A percentile compares a stretch with the other conserved stretches of the same genome.
Conservation (phyloP, 2,329 filamentous ascomycete genomes). For the Penicillium glabrum region DNA sequence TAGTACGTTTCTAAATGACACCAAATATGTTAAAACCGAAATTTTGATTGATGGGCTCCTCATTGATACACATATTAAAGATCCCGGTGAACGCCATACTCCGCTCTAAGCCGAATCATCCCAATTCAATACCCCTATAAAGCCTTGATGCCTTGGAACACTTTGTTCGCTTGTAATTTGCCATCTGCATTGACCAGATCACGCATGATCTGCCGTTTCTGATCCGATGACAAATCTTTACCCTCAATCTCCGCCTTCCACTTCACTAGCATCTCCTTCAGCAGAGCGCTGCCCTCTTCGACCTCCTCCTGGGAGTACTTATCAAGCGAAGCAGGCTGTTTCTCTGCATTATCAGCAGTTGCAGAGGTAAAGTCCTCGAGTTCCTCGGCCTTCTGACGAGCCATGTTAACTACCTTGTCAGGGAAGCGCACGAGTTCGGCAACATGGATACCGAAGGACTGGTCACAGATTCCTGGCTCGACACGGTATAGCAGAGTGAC, state of each 20-base stretch:
- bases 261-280: constrained; percentile 77
- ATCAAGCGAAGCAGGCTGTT: constrained; percentile 37
- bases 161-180: constrained; percentile 59
- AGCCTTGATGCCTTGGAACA: constrained; percentile 50
- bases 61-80: background rate
- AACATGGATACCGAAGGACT: constrained; percentile 97
- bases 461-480: constrained; percentile 90
- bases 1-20: background rate
- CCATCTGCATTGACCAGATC: constrained; percentile 75
- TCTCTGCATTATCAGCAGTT: constrained; percentile 24
- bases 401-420: constrained; percentile 97
- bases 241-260: constrained; percentile 79
- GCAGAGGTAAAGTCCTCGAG: constrained; percentile 76
- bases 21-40: background rate
- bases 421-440: constrained; percentile 96
- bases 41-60: background rate
- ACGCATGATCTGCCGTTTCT: constrained; percentile 76
- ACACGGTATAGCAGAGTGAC: constrained; percentile 97
- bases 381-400: constrained; percentile 97
- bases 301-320: constrained; percentile 79
- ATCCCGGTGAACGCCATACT: constrained; percentile 13
- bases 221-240: constrained; percentile 61
- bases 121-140: constrained; percentile 31
- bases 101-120: background rate
- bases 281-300: constrained; percentile 78